These are phyloP conservation scores for Agapanthus africanus DNA, from an alignment of 106 monocot species.

Conservation along the genomic window DNA sequence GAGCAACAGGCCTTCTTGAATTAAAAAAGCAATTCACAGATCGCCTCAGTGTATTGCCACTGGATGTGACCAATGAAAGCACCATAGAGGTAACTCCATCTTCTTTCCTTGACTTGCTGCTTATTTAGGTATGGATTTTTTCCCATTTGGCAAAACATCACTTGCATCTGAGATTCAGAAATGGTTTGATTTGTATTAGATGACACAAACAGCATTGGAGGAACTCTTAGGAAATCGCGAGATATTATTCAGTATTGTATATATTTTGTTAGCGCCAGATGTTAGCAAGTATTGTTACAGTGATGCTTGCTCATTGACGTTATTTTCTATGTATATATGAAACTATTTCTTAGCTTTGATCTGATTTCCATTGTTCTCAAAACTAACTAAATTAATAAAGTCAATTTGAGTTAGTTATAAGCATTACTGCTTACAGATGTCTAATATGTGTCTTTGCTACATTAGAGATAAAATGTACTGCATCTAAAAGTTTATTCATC, in stretches of 20 bases:
- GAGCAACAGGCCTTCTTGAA: slow-evolving; percentile 48
- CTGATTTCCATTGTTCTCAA: too few relatives aligned
- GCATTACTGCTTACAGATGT: not conserved
- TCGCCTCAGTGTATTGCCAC: slow-evolving; percentile 50
- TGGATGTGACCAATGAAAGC: slow-evolving; percentile 80
- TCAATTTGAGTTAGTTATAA: not conserved
- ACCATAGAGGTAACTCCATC: slow-evolving; percentile 62
- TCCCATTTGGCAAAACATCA: not conserved
- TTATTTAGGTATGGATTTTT: not conserved
- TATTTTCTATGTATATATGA: too few relatives aligned
- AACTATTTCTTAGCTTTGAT: too few relatives aligned
- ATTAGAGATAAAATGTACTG: not conserved
- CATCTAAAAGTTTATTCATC: not conserved
- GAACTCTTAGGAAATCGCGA: too few relatives aligned
- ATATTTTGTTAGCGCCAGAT: too few relatives aligned
- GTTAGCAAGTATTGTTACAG: too few relatives aligned
- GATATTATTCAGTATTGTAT: too few relatives aligned
- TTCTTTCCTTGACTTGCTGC: not conserved
- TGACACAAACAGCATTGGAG: not conserved
- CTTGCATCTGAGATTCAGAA: not conserved
- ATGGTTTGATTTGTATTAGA: not conserved
- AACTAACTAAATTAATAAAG: too few relatives aligned
- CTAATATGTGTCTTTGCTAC: not conserved
- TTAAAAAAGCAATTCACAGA: slow-evolving; percentile 42
- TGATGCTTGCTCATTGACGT: too few relatives aligned